These are phyloP conservation scores for Ceratobasidium sp. DNA, from an alignment of 1,284 basidiomycete species.

Conservation along the genomic window DNA sequence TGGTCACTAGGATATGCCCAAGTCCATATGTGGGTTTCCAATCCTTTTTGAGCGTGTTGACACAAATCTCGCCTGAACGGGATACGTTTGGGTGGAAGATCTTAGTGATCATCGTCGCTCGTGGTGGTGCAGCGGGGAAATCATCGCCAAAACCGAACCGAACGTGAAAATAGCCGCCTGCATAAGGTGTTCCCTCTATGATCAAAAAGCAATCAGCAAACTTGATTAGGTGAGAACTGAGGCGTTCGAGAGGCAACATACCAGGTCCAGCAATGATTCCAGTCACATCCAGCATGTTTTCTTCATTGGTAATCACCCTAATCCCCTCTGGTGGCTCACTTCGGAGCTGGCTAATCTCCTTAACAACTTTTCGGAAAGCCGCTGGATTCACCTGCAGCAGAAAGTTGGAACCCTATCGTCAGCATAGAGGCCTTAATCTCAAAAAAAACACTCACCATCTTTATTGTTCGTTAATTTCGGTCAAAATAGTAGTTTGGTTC, in stretches of 20 bases:
- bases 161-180: slow-evolving; percentile 90
- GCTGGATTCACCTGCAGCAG: slow-evolving; percentile 51
- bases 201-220: slow-evolving; percentile 51
- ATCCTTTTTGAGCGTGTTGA: slow-evolving; percentile 97
- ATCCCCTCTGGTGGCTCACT: slow-evolving; percentile 89
- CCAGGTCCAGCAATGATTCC: slow-evolving; percentile 86
- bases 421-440: neutral
- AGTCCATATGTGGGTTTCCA: slow-evolving; percentile 96
- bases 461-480: neutral
- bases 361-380: slow-evolving; percentile 72
- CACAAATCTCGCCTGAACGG: slow-evolving; percentile 91
- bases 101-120: slow-evolving; percentile 75
- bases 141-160: slow-evolving; percentile 90
- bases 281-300: slow-evolving; percentile 85
- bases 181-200: slow-evolving; percentile 90
- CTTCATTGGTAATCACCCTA: slow-evolving; percentile 84
- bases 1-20: slow-evolving; percentile 88
- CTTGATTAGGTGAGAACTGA: neutral
- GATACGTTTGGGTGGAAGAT: slow-evolving; percentile 98
- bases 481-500: neutral
- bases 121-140: slow-evolving; percentile 88
- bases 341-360: slow-evolving; percentile 84
- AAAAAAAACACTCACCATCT: slow-evolving; percentile 8
- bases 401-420: neutral
- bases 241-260: too few relatives aligned